A percentile compares a stretch with the other conserved stretches of the same genome.
These are phyloP conservation scores for Nemania sp. DNA, from an alignment of 2,329 filamentous ascomycete genomes.

Conservation along the genomic window DNA sequence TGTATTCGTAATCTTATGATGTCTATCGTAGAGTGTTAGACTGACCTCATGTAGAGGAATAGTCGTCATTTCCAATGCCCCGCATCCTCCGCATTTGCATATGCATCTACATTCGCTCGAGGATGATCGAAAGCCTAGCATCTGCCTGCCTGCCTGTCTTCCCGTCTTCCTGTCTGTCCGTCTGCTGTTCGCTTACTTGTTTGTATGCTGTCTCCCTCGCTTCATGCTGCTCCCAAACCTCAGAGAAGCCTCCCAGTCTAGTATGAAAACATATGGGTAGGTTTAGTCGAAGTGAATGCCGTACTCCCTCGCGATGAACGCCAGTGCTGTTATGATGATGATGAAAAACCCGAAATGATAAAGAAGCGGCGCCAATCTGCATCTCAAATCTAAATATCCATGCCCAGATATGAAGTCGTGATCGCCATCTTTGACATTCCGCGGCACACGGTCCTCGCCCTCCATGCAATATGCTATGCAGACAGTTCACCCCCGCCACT, in stretches of 20 bases:
- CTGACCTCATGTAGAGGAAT: background rate
- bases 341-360: constrained; percentile 20
- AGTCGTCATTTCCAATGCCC: background rate
- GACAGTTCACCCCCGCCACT: constrained; percentile 12
- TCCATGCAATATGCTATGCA: constrained; percentile 15
- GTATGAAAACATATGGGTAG: constrained; percentile 21
- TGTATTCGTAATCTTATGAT: constrained; percentile 17
- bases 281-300: constrained; percentile 22
- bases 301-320: constrained; percentile 32
- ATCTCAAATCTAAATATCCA: constrained; percentile 29
- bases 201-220: background rate
- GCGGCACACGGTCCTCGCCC: constrained; percentile 5
- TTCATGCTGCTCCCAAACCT: constrained; percentile 10
- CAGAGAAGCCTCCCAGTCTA: constrained; percentile 23
- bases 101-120: too few relatives aligned
- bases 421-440: constrained; percentile 12
- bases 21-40: constrained; percentile 21
- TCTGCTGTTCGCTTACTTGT: background rate
- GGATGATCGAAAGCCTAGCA: background rate
- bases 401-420: constrained; percentile 22
- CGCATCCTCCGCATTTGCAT: constrained; percentile 4
- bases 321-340: constrained; percentile 38
- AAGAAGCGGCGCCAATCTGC: constrained; percentile 32
- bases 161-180: background rate
- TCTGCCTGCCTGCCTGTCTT: background rate